Percentiles rank a stretch among this genome's conserved stretches.
Conservation (phyloP, 148 eudicot species). For the Camellia granthamiana region DNA sequence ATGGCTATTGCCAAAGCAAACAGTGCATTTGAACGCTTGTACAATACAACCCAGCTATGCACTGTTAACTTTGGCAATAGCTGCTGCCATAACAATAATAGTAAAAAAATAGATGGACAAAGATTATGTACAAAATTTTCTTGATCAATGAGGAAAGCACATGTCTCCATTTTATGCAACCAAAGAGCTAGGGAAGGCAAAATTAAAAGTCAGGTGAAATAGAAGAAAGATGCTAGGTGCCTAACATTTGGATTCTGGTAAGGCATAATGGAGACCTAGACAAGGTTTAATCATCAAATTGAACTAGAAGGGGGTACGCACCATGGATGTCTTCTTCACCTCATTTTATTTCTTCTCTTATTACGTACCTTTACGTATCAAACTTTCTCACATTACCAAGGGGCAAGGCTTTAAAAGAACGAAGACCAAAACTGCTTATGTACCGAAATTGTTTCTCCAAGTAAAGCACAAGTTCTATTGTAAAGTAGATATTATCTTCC, state of each 20-base stretch:
- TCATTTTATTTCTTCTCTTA: not conserved
- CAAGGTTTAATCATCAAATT: not conserved
- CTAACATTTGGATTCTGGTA: not conserved
- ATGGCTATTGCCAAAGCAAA: no score
- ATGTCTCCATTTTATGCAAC: not conserved
- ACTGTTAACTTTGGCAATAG: not conserved
- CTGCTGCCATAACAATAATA: not conserved
- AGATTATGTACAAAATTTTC: not conserved
- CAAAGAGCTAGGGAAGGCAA: not conserved
- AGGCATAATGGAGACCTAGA: not conserved
- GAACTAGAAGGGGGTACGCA: not conserved
- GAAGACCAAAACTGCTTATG: no score
- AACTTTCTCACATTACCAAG: not conserved
- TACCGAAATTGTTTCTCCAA: no score
- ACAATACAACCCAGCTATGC: not conserved
- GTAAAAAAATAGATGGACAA: not conserved
- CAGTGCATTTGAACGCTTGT: not conserved
- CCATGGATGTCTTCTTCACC: not conserved
- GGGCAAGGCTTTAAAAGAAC: no score
- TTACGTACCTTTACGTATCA: not conserved
- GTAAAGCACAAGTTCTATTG: not conserved
- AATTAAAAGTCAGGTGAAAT: not conserved
- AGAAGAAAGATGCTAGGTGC: not conserved
- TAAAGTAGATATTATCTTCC: not conserved
- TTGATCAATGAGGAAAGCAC: not conserved